Base-by-base conservation (phyloP, 495 filamentous ascomycete genomes). In the Annulohypoxylon stygium region DNA sequence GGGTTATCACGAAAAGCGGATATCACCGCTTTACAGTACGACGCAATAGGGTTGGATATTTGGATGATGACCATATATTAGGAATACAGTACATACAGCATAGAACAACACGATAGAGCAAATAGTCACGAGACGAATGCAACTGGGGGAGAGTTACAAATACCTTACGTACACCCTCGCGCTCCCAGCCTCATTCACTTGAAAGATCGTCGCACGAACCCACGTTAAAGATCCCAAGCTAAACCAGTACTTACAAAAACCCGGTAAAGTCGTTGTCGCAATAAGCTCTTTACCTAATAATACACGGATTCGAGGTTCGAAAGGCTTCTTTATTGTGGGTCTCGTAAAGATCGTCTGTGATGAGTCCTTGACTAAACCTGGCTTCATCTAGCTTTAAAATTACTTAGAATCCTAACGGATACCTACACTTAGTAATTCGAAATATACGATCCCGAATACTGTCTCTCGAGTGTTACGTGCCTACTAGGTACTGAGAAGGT, bases 281-380 rank as follows among this genome's bases (percentile, higher is more conserved):
- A 67, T 72, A 72, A 62, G 57, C 62, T 67, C 48, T 36, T 59
- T 39, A n/a, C 41, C 51, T 45, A 67, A 34, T 20, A 41, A 6
- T 16, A 14, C 16, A 3, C 7, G 10, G 20, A 20, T 16, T 18
- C 43, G 43, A 47, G 6, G n/a, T 47, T 47, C 43, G 43, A 47
- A 47, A 20, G 43, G 43, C 43, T 18, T 47, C 43, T 47, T 47
- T 47, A 47, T 47, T 47, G n/a, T 20, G 51, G 51, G 33, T 33
- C 51, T 10, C 23, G 23, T 10, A 2, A 26, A 54, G 50, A 54
- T 26, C 30, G 11, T n/a, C 41, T 11, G 4, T 11, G 41, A 45
- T 16, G 41, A 45, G 4, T 14, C 14, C 14, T 45, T 18, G n/a
- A 16, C 43, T 47, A 6, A 47, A 47, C 3, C n/a, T 14, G n/a